phyloP scores from a whole-genome alignment of 805 yeast genomes.

The Yamadazyma ubonensis region DNA sequence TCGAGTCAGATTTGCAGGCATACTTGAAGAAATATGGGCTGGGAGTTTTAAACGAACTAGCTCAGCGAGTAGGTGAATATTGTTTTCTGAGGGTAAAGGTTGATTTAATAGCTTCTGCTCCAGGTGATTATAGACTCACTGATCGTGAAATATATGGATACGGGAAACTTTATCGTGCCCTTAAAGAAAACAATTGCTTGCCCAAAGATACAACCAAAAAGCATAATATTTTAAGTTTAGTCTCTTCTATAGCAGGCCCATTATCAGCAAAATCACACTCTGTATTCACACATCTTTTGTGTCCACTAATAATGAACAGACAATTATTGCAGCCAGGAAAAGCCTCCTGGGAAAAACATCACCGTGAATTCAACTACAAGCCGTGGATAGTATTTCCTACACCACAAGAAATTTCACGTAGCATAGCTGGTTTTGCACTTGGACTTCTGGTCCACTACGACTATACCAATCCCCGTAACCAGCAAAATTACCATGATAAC shows the following conservation, averaged over 20 bases:
- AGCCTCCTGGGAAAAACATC: constrained; percentile 21
- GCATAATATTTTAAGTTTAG: constrained; percentile 43
- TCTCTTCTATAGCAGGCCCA: constrained; percentile 51
- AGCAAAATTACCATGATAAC: constrained; percentile 27
- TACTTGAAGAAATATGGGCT: constrained; percentile 48
- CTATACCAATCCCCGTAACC: constrained; percentile 20
- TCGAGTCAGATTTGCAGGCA: constrained; percentile 43
- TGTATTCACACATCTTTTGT: constrained; percentile 46
- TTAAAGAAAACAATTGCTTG: constrained; percentile 34
- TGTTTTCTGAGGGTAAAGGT: constrained; percentile 51
- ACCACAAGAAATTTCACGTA: constrained; percentile 34
- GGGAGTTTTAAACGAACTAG: constrained; percentile 24
- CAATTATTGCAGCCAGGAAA: constrained; percentile 28
- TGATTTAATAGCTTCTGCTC: constrained; percentile 56
- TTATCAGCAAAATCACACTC: constrained; percentile 29
- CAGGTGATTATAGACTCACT: constrained; percentile 35
- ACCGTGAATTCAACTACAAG: constrained; percentile 22
- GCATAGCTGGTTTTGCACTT: constrained; percentile 45
- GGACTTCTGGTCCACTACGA: constrained; percentile 54
- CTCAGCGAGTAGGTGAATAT: constrained; percentile 26
- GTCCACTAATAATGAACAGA: constrained; percentile 37
- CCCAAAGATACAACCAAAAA: constrained; percentile 13
- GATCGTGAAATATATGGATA: constrained; percentile 41
- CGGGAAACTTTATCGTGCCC: constrained; percentile 44
- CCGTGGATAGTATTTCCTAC: constrained; percentile 48